A percentile compares a stretch with the other conserved stretches of the same genome.
Evolutionary conservation across 2,329 filamentous ascomycete genomes (phyloP).

Genomic region (Xylaria sp.): DNA sequence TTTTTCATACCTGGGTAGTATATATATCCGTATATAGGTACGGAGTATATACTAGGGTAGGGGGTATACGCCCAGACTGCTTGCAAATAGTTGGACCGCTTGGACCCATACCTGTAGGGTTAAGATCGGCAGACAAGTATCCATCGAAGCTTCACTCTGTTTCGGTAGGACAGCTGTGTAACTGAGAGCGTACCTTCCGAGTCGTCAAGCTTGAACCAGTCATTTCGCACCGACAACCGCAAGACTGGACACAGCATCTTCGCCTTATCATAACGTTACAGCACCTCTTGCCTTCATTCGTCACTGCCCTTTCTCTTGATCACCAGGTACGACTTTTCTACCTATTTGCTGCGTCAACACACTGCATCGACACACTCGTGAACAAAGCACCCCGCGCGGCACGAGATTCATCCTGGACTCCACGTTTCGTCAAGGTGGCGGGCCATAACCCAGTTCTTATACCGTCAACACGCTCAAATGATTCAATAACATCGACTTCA

Average conservation of each 20-base stretch:
- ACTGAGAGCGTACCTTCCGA: not conserved
- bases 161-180: not conserved
- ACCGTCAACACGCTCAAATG: constrained; percentile 47
- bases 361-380: not conserved
- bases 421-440: constrained; percentile 42
- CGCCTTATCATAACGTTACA: constrained; percentile 28
- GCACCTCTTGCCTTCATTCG: constrained; percentile 19
- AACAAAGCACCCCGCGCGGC: not conserved
- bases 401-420: not conserved
- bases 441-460: constrained; percentile 20
- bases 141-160: constrained; percentile 3
- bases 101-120: constrained; percentile 5
- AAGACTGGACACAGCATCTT: not conserved
- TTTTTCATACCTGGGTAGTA: no score
- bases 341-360: not conserved
- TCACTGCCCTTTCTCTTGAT: not conserved
- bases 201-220: constrained; percentile 12
- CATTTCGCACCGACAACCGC: constrained; percentile 6
- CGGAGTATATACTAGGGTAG: no score
- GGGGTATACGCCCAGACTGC: no score
- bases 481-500: constrained; percentile 58
- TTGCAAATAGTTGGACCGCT: constrained; percentile 1
- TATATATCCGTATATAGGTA: no score
- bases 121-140: constrained; percentile 12
- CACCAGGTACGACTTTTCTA: not conserved